Percentiles rank a stretch among this genome's conserved stretches.
Conservation (phyloP, 2,329 filamentous ascomycete species). For the Setomelanomma holmii region DNA sequence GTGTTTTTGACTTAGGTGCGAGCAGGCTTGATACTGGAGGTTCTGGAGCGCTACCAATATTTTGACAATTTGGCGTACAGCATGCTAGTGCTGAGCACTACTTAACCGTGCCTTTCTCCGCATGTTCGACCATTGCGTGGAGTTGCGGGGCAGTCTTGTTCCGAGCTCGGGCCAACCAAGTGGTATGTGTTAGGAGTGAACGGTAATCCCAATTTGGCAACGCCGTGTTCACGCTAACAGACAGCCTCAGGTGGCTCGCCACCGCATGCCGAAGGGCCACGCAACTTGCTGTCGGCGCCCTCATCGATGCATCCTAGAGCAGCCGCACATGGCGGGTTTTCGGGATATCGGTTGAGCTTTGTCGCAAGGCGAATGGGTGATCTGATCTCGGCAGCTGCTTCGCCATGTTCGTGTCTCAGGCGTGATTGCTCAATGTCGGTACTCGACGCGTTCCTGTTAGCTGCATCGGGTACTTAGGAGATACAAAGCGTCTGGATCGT, state of each 20-base stretch:
- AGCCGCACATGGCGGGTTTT: not conserved
- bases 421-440: constrained; percentile 2
- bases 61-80: not conserved
- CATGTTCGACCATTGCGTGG: not conserved
- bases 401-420: not conserved
- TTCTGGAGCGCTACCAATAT: too few relatives aligned
- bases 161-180: not conserved
- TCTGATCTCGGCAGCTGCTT: constrained; percentile 6
- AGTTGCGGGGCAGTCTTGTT: not conserved
- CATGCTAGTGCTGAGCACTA: not conserved
- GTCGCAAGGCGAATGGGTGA: not conserved
- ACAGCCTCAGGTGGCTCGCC: not conserved
- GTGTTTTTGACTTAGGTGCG: too few relatives aligned
- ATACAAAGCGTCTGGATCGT: constrained; percentile 8
- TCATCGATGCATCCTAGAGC: too few relatives aligned
- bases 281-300: not conserved
- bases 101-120: not conserved
- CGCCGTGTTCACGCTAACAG: not conserved
- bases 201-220: constrained; percentile 11
- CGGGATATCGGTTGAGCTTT: not conserved
- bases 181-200: not conserved
- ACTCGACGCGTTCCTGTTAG: not conserved
- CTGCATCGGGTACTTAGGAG: constrained; percentile 1
- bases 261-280: not conserved
- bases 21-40: too few relatives aligned